Evolutionary conservation across 768 basidiomycete species (phyloP).

Genomic region (Lentinus tigrinus): DNA sequence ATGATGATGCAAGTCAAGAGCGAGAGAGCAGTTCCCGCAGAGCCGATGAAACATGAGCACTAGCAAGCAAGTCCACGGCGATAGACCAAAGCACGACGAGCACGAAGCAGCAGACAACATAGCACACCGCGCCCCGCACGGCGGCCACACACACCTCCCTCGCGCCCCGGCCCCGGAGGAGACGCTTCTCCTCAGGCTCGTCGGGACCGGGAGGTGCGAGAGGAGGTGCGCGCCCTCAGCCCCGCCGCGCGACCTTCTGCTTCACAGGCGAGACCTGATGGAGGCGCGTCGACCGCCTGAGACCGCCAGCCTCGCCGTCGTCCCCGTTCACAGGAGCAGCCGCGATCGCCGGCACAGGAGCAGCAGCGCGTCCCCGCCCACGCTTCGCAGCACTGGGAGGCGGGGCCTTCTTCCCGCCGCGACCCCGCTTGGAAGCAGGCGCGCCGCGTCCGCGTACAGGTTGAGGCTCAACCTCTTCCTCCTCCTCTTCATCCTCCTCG

Average conservation of each 20-base stretch:
- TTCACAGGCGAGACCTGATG: slow-evolving; percentile 2
- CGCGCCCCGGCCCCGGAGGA: not conserved
- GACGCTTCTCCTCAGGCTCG: not conserved
- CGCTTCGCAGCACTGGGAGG: not conserved
- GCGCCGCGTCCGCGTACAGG: not conserved
- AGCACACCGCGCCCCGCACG: not conserved
- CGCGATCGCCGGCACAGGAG: not conserved
- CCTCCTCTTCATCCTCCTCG: slow-evolving; percentile 18
- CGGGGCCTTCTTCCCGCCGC: not conserved
- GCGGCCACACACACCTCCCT: not conserved
- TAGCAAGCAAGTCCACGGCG: slow-evolving; percentile 3
- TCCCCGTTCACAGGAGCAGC: not conserved
- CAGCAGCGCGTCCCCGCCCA: not conserved
- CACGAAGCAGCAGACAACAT: not conserved
- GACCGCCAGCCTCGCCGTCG: not conserved
- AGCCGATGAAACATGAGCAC: not conserved
- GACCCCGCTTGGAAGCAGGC: not conserved
- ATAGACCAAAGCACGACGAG: slow-evolving; percentile 6
- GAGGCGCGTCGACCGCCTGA: slow-evolving; percentile 10
- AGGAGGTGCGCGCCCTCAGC: slow-evolving; percentile 5
- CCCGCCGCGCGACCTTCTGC: slow-evolving; percentile 1
- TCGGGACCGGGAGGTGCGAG: not conserved
- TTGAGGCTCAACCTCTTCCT: slow-evolving; percentile 13
- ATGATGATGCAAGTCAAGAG: not conserved
- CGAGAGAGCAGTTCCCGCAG: slow-evolving; percentile 4